These are phyloP conservation scores for Stentor coeruleus DNA, from an alignment of 73 alveolate species.

Conservation along the genomic window DNA sequence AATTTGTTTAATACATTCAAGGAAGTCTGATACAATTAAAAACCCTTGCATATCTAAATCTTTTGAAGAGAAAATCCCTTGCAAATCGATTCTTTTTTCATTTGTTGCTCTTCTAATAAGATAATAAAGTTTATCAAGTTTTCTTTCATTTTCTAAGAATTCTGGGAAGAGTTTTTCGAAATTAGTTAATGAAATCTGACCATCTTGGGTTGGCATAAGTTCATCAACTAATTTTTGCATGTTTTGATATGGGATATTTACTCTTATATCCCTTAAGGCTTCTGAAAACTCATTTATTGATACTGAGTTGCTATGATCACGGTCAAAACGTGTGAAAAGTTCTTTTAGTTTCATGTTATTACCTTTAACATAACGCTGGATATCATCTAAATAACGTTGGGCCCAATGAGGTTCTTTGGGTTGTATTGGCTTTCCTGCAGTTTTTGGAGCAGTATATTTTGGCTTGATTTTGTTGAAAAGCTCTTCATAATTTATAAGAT, in stretches of 20 bases:
- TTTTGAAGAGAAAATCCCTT: background rate
- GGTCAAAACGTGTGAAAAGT: background rate
- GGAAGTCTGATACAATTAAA: background rate
- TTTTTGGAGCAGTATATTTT: constrained; percentile 33
- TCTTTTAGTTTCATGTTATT: constrained; percentile 8
- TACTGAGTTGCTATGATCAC: constrained; percentile 15
- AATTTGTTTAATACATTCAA: constrained; percentile 10
- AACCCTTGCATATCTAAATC: background rate
- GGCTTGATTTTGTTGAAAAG: constrained; percentile 40
- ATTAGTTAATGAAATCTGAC: background rate
- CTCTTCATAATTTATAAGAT: constrained; percentile 20
- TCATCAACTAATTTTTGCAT: constrained; percentile 16
- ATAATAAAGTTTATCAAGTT: background rate
- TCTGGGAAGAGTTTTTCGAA: constrained; percentile 24
- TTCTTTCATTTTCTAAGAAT: background rate
- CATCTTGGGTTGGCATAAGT: background rate
- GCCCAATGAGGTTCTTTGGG: constrained; percentile 32
- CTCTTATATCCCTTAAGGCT: background rate
- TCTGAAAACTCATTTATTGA: background rate
- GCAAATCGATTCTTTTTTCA: background rate
- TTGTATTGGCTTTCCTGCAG: constrained; percentile 31
- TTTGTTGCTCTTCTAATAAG: background rate
- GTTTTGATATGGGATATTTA: background rate
- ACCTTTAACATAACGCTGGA: background rate
- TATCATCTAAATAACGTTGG: background rate